Conservation (phyloP, 306 rosid genomes). For the Hippophae gyantsensis region DNA sequence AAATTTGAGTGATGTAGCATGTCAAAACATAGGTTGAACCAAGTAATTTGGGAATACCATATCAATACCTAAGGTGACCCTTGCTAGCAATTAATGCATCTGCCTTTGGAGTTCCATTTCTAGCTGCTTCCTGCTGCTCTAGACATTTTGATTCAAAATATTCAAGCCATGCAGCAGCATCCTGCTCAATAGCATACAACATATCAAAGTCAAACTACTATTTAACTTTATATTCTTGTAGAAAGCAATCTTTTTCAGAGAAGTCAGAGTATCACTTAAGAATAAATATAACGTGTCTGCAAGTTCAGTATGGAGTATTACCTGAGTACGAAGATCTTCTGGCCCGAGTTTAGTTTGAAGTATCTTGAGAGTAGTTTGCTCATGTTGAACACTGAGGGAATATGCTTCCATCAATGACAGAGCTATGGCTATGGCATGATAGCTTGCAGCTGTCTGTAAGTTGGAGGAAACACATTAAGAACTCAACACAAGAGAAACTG, state of each 20-base stretch:
- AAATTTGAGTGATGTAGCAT: constrained; percentile 21
- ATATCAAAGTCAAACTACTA: constrained; percentile 2
- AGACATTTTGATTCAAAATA: constrained; percentile 85
- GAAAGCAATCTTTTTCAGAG: not conserved
- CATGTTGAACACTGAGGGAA: constrained; percentile 93
- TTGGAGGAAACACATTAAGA: constrained; percentile 13
- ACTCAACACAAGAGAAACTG: constrained; percentile 9
- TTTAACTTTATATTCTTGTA: not conserved
- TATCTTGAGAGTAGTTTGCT: constrained; percentile 87
- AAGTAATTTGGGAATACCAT: constrained; percentile 58
- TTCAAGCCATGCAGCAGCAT: constrained; percentile 97
- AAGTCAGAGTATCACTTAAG: not conserved
- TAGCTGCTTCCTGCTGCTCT: constrained; percentile 96
- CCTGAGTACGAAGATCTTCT: constrained; percentile 99
- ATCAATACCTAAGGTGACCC: constrained; percentile 99
- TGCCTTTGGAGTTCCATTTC: constrained; percentile 87
- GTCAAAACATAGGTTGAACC: constrained; percentile 21
- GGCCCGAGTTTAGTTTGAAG: constrained; percentile 79
- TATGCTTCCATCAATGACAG: constrained; percentile 96
- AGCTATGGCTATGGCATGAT: constrained; percentile 98
- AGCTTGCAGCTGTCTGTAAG: constrained; percentile 90
- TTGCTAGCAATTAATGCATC: constrained; percentile 88
- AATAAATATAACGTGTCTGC: constrained; percentile 2
- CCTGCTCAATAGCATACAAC: constrained; percentile 37
- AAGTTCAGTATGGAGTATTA: constrained; percentile 14